Evolutionary conservation across 2,329 filamentous ascomycete genomes (phyloP).

Genomic region (Amauroascus niger): DNA sequence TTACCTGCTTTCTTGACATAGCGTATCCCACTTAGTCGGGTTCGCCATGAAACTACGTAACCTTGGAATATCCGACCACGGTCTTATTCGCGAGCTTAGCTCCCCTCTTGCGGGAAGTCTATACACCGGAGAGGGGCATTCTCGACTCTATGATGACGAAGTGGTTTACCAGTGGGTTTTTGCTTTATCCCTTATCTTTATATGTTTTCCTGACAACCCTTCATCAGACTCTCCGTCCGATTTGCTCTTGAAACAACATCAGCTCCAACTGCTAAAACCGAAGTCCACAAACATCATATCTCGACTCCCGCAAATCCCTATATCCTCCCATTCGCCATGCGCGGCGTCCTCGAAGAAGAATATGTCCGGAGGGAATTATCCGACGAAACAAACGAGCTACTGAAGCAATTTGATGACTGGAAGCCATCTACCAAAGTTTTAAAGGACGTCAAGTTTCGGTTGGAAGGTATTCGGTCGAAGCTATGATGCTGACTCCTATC

Average conservation of each 20-base stretch:
- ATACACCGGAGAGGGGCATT: constrained; percentile 88
- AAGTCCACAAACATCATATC: constrained; percentile 37
- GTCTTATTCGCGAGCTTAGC: constrained; percentile 81
- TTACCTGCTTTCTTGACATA: constrained; percentile 20
- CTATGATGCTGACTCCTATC: constrained; percentile 37
- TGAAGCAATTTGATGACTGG: constrained; percentile 91
- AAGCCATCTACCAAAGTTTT: constrained; percentile 79
- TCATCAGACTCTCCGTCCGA: constrained; percentile 53
- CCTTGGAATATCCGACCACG: constrained; percentile 84
- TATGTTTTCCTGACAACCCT: neutral
- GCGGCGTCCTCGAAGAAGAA: constrained; percentile 83
- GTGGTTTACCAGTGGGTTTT: constrained; percentile 64
- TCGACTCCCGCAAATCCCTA: constrained; percentile 61
- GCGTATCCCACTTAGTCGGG: constrained; percentile 78
- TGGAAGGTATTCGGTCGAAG: constrained; percentile 85
- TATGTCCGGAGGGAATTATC: constrained; percentile 73
- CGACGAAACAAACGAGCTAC: constrained; percentile 64
- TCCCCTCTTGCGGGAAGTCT: constrained; percentile 80
- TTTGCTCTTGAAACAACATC: constrained; percentile 63
- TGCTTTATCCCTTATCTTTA: neutral
- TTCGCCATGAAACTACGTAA: constrained; percentile 92
- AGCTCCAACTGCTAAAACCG: constrained; percentile 41
- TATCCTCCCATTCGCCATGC: constrained; percentile 89
- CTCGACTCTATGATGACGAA: constrained; percentile 80
- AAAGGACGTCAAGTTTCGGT: constrained; percentile 88